Base-by-base conservation (phyloP, 306 rosid genomes). In the Casuarina cunninghamiana region DNA sequence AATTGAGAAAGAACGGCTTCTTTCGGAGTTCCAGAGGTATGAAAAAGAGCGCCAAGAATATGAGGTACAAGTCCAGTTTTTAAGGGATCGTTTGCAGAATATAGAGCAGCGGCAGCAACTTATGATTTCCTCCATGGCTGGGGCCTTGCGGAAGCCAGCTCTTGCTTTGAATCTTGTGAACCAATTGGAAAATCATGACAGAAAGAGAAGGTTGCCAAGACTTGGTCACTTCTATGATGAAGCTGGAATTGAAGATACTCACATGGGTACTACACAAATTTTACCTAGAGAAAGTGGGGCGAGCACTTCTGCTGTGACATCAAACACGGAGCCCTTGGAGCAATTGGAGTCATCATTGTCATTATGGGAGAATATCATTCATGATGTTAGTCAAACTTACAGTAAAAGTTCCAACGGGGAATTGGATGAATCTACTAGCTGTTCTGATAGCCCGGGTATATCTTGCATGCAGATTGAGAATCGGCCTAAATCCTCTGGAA, bases 151-250 rank as follows among this genome's bases (percentile, higher is more conserved):
- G 77, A 89, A 84, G 73, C 92, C 89, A 5, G 90, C 79, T 57
- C 71, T 80, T 75, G 78, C 80, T 46, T 75, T 83, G 39, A 77
- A 84, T 83, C 82, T 84, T 38, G 78, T 84, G 80, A 83, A 82
- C 3, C 87, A 79, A 51, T 71, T 87, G 46, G 96, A 83, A 77
- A 70, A 82, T 76, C 66, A 66, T 46, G 84, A 80, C 17, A 89
- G 90, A 75, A 91, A 91, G 84, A 83, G 97, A 68, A 87, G 93
- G 80, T 71, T 87, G 77, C 89, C 87, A 3, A 86, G 83, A 83
- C 72, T 78, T 43, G 53, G 84, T 75, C 76, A 53, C 81, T 53
- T 76, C 21, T 50, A 61, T 63, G 83, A 86, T 42, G 88, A 81
- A 4, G 85, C 81, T 67, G 53, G 82, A 74, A 44, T 71, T 72